A percentile compares a stretch with the other conserved stretches of the same genome.
These are phyloP conservation scores for Sugiyamaella americana DNA, from an alignment of 805 yeast genomes.

Conservation along the genomic window DNA sequence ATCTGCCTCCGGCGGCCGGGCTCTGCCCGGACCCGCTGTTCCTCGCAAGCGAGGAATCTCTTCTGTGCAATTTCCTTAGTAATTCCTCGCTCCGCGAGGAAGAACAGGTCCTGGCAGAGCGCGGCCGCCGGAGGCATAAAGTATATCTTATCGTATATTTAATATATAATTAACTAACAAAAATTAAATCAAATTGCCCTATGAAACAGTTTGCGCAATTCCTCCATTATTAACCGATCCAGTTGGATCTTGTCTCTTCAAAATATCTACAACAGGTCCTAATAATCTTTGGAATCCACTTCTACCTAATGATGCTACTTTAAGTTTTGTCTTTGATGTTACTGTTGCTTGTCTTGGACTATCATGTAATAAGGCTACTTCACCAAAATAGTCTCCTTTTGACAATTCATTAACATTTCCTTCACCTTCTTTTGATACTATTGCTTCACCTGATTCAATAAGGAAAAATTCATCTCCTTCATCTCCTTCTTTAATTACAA, in stretches of 20 bases:
- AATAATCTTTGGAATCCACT: constrained; percentile 88
- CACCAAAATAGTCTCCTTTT: constrained; percentile 94
- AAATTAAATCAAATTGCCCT: too few species aligned
- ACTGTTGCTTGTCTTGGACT: constrained; percentile 93
- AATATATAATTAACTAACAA: too few species aligned
- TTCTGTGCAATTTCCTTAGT: too few species aligned
- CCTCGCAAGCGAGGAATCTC: too few species aligned
- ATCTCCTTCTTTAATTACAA: constrained; percentile 82
- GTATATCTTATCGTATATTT: too few species aligned
- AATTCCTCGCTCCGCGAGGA: too few species aligned
- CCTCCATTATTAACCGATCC: too few species aligned
- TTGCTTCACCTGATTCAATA: constrained; percentile 77
- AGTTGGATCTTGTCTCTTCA: constrained; percentile 79
- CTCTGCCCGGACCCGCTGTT: too few species aligned
- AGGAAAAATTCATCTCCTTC: constrained; percentile 68
- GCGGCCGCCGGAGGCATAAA: too few species aligned
- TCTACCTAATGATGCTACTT: constrained; percentile 89
- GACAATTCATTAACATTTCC: constrained; percentile 50
- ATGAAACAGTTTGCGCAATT: too few species aligned
- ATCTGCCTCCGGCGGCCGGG: too few species aligned
- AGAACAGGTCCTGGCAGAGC: too few species aligned
- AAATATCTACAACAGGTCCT: constrained; percentile 89
- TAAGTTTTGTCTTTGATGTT: constrained; percentile 63
- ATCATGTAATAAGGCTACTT: constrained; percentile 86
- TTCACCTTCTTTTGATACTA: constrained; percentile 55